Evolutionary conservation across 352 stramenopile species (phyloP).

Genomic region (Bremia lactucae): DNA sequence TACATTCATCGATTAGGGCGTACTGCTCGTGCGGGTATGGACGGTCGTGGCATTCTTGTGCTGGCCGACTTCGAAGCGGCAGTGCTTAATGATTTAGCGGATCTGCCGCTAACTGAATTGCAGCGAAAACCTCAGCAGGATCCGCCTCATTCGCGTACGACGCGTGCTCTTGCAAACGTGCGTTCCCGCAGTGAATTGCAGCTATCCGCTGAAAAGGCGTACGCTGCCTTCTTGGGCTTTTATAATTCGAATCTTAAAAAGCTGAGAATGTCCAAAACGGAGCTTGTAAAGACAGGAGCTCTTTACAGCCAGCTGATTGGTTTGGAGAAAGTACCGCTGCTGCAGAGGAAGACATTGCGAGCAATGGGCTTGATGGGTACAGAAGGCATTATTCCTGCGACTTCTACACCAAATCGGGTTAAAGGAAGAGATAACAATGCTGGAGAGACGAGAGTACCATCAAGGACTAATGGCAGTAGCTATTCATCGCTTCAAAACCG

Average conservation of each 20-base stretch:
- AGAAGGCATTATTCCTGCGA: slow-evolving; percentile 34
- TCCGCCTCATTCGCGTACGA: slow-evolving; percentile 17
- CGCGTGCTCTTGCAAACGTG: slow-evolving; percentile 24
- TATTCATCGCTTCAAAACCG: slow-evolving; percentile 10
- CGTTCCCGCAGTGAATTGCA: slow-evolving; percentile 37
- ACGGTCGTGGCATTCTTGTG: slow-evolving; percentile 71
- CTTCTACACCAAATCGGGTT: slow-evolving; percentile 9
- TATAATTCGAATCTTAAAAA: slow-evolving; percentile 84
- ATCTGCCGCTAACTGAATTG: slow-evolving; percentile 46
- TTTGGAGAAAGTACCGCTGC: slow-evolving; percentile 42
- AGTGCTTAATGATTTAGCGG: slow-evolving; percentile 57
- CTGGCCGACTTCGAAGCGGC: slow-evolving; percentile 79
- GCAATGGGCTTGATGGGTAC: slow-evolving; percentile 76
- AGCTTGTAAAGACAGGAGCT: slow-evolving; percentile 73
- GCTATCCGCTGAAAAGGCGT: slow-evolving; percentile 76
- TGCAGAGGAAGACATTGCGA: slow-evolving; percentile 78
- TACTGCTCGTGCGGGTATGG: slow-evolving; percentile 85
- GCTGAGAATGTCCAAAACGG: slow-evolving; percentile 33
- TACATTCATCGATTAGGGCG: slow-evolving; percentile 94
- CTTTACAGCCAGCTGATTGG: slow-evolving; percentile 48
- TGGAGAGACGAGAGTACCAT: slow-evolving; percentile 5
- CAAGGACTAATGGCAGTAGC: slow-evolving; percentile 8
- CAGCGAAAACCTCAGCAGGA: slow-evolving; percentile 18
- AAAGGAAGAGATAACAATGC: slow-evolving; percentile 6
- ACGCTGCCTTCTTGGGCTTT: slow-evolving; percentile 91